Evolutionary conservation across 2,329 filamentous ascomycete genomes (phyloP), one percentile per base, ranked within the genome.

Genomic region (Coniochaeta sp.): DNA sequence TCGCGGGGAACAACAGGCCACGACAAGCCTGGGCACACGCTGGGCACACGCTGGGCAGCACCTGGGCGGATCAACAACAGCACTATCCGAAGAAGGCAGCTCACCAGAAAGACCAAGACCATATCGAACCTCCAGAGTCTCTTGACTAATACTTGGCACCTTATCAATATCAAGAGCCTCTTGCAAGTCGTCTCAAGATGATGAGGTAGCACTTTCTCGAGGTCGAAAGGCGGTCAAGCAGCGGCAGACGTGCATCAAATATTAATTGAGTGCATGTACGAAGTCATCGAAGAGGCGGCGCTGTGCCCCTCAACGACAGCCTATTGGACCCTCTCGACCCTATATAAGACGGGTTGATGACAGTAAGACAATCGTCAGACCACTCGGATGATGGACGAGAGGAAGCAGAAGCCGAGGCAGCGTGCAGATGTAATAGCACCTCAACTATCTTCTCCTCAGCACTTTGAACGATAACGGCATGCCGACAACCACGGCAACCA

Each of bases 161-260:
- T n/a, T n/a, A n/a, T n/a, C n/a, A n/a, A n/a, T n/a, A n/a, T n/a
- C n/a, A n/a, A n/a, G n/a, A n/a, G n/a, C n/a, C n/a, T n/a, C n/a
- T n/a, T n/a, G n/a, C 20, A 42, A 18, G 13, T 3, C 10, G 8
- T 4, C 18, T 38, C 33, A 18, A 22, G 6, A 12, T 3, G 18
- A 26, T 42, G 38, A 42, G 38, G 20, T 13, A 24, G 18, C 22
- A 24, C 1, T 3, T 14, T n/a, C n/a, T n/a, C n/a, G 18, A 2
- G 38, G 20, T 42, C 20, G 38, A 42, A 42, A 26, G 38, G 38
- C 38, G 38, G 38, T 42, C 38, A 42, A 42, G 38, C 38, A 42
- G 38, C 38, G 38, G 38, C 38, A 42, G 20, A 42, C 18, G 38
- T 42, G 20, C 38, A 42, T 24, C 18, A 13, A 42, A 12, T 24